Conservation (phyloP, 306 rosid genomes). For the Sicyos edulis region DNA sequence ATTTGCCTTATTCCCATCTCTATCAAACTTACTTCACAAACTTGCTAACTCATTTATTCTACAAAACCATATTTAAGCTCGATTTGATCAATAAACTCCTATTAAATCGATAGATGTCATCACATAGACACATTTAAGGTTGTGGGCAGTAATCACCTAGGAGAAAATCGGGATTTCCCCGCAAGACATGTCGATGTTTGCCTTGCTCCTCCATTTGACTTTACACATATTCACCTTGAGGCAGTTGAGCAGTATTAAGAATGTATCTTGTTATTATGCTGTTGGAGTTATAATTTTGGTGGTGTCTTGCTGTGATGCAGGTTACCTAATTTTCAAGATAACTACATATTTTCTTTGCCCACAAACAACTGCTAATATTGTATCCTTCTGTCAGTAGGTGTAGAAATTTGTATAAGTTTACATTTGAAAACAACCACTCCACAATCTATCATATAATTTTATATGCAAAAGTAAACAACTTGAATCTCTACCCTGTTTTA, state of each 20-base stretch:
- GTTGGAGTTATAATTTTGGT: conserved; percentile 14
- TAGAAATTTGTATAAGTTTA: neutral
- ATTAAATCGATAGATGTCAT: neutral
- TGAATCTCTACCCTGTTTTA: conserved; percentile 1
- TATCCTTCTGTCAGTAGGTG: conserved; percentile 16
- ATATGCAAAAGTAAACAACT: conserved; percentile 12
- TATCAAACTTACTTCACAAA: neutral
- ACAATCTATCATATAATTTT: neutral
- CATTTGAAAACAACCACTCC: conserved; percentile 10
- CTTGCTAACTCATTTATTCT: neutral
- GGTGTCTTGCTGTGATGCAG: conserved; percentile 13
- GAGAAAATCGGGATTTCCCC: neutral
- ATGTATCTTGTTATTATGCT: conserved; percentile 7
- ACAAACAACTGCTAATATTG: conserved; percentile 15
- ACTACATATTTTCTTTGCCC: neutral
- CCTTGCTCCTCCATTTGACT: neutral
- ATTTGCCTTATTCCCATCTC: conserved; percentile 13
- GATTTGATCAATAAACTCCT: neutral
- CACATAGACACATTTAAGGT: neutral
- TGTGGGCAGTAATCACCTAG: neutral
- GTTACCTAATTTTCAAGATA: conserved; percentile 16
- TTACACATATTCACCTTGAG: neutral
- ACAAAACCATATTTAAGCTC: neutral
- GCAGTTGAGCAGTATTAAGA: conserved; percentile 6
- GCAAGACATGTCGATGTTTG: neutral